phyloP scores from a whole-genome alignment of 2,329 filamentous ascomycete species.

The Plectosphaerella cucumerina region DNA sequence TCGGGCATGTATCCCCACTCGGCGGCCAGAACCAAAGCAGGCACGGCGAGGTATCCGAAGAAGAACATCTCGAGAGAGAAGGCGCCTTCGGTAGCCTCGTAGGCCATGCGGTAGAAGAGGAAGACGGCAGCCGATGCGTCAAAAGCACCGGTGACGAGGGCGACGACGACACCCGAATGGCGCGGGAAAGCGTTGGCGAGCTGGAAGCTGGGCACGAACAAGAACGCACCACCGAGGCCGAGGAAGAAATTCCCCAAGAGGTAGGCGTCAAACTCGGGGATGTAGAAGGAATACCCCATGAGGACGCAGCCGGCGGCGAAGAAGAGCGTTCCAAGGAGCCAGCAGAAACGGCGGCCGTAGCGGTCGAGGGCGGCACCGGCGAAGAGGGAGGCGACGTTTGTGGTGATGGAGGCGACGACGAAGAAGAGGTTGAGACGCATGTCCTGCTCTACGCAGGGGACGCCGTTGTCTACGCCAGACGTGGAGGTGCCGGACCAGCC shows the following conservation, averaged over 20 bases:
- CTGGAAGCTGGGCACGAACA: constrained; percentile 80
- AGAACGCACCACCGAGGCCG: constrained; percentile 75
- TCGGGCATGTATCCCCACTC: constrained; percentile 35
- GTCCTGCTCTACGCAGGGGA: constrained; percentile 36
- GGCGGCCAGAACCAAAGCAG: constrained; percentile 27
- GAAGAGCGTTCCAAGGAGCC: constrained; percentile 64
- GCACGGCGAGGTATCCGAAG: constrained; percentile 31
- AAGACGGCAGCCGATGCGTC: constrained; percentile 79
- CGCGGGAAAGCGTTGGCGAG: constrained; percentile 78
- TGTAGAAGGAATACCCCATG: constrained; percentile 60
- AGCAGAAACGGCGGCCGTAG: constrained; percentile 75
- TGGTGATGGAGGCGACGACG: constrained; percentile 80
- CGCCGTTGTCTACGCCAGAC: constrained; percentile 19
- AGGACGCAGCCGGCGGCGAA: constrained; percentile 65
- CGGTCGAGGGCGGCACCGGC: constrained; percentile 81
- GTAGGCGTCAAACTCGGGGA: constrained; percentile 68
- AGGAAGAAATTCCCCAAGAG: constrained; percentile 72
- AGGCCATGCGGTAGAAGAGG: constrained; percentile 67
- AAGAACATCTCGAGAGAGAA: constrained; percentile 35
- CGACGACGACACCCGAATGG: constrained; percentile 71
- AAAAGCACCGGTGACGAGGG: constrained; percentile 76
- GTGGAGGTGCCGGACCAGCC: constrained; percentile 9
- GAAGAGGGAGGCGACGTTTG: constrained; percentile 80
- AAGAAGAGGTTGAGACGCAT: constrained; percentile 84
- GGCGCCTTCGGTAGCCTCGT: constrained; percentile 47